These are phyloP conservation scores for Naegleria lovaniensis DNA, from an alignment of 208 protist genomes.

Conservation along the genomic window DNA sequence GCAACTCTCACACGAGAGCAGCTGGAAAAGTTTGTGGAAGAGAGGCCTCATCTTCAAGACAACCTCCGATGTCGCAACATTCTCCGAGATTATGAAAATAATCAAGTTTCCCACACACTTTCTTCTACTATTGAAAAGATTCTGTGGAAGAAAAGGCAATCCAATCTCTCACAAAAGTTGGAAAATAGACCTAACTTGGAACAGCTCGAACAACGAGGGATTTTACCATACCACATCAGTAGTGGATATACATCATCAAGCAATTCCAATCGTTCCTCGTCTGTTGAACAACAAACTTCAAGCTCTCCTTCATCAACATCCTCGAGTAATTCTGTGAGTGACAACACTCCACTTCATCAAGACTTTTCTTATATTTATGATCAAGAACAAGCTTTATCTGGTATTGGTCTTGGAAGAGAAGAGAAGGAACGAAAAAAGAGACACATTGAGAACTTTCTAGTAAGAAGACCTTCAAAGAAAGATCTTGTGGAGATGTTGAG, in stretches of 20 bases:
- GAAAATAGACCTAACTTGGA: not conserved
- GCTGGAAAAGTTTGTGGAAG: not conserved
- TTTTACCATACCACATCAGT: not conserved
- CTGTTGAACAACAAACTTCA: not conserved
- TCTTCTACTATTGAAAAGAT: not conserved
- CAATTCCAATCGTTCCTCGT: not conserved
- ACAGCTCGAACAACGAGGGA: not conserved
- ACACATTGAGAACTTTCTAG: not conserved
- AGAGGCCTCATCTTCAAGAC: not conserved
- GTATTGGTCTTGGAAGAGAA: not conserved
- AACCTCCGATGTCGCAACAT: not conserved
- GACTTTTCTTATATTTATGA: not conserved
- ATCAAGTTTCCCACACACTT: not conserved
- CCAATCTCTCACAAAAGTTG: not conserved
- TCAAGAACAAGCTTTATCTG: not conserved
- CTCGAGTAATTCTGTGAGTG: not conserved
- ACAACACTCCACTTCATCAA: not conserved
- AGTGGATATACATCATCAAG: not conserved
- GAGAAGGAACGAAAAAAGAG: not conserved
- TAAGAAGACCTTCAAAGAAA: not conserved
- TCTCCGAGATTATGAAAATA: not conserved
- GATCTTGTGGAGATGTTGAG: not conserved
- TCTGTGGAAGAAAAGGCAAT: not conserved
- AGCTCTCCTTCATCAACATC: not conserved
- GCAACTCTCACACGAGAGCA: not conserved